Evolutionary conservation across 257 asterid species (phyloP).

Genomic region (Lantana camara): DNA sequence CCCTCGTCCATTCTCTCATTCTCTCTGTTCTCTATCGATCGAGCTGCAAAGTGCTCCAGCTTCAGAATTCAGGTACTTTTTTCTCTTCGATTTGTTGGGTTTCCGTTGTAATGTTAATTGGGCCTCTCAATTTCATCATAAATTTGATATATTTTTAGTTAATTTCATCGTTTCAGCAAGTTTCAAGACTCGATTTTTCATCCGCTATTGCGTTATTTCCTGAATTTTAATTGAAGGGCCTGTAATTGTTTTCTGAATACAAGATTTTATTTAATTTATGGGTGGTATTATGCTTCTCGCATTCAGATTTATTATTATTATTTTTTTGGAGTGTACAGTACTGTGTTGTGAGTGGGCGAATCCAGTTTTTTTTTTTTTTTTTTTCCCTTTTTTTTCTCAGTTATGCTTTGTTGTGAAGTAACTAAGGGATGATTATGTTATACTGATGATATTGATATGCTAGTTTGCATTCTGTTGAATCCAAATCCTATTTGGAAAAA

Average conservation of each 20-base stretch:
- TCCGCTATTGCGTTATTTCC: not conserved
- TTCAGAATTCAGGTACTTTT: not conserved
- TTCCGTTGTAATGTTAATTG: not conserved
- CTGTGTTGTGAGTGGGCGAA: not conserved
- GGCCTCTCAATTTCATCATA: not conserved
- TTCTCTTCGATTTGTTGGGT: not conserved
- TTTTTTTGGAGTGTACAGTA: not conserved
- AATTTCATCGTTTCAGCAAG: conserved; percentile 1
- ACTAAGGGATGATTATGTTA: not conserved
- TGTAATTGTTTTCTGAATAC: not conserved
- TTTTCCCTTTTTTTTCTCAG: not conserved
- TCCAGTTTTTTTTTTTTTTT: not conserved
- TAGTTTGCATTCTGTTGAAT: not conserved
- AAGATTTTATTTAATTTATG: not conserved
- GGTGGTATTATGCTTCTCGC: not conserved
- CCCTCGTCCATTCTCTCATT: not conserved
- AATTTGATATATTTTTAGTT: not conserved
- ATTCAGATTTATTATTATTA: not conserved
- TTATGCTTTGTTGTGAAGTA: not conserved
- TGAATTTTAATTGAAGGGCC: not conserved
- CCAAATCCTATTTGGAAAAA: not conserved
- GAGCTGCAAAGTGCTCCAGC: not conserved
- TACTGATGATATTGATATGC: not conserved
- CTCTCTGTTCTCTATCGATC: not conserved
- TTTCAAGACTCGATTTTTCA: not conserved